Percentiles rank a stretch among this genome's conserved stretches.
These are phyloP conservation scores for Fomitopsis schrenkii DNA, from an alignment of 1,284 basidiomycete genomes.

Conservation along the genomic window DNA sequence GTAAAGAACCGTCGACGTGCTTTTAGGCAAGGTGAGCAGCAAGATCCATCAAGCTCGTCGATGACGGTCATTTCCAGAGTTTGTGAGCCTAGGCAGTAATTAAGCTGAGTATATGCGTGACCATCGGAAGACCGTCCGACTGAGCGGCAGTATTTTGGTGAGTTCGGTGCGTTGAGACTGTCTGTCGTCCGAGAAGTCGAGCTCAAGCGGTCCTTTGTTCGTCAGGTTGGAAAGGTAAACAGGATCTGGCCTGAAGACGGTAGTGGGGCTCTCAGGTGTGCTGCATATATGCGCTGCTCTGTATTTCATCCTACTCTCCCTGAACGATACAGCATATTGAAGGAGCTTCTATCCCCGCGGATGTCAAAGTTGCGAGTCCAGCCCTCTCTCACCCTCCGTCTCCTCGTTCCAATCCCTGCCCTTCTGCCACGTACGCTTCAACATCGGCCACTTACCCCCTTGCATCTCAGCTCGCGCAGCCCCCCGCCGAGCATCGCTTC, in stretches of 20 bases:
- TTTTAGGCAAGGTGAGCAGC: constrained; percentile 61
- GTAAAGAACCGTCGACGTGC: constrained; percentile 51
- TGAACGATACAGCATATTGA: constrained; percentile 20
- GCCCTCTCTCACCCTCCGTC: constrained; percentile 23
- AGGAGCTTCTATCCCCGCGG: constrained; percentile 13
- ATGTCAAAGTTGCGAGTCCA: constrained; percentile 21
- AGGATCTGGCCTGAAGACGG: constrained; percentile 13
- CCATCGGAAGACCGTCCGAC: constrained; percentile 43
- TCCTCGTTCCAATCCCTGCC: constrained; percentile 4
- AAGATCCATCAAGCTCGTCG: constrained; percentile 48
- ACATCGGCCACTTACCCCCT: constrained; percentile 11
- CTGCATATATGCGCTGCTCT: constrained; percentile 28
- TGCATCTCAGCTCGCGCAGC: not conserved
- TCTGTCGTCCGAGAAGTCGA: constrained; percentile 24
- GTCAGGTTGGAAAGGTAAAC: constrained; percentile 14
- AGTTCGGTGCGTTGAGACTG: constrained; percentile 18
- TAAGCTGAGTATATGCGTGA: constrained; percentile 38
- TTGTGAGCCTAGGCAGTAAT: constrained; percentile 39
- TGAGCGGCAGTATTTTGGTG: constrained; percentile 20
- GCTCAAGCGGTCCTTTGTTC: constrained; percentile 15
- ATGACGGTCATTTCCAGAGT: constrained; percentile 44
- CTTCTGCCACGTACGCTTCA: constrained; percentile 14
- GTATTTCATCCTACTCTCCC: constrained; percentile 65
- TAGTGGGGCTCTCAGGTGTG: constrained; percentile 10
- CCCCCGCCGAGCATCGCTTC: constrained; percentile 27